Percentiles rank a stretch among this genome's conserved stretches.
Evolutionary conservation across 2,329 filamentous ascomycete species (phyloP).

Genomic region (Leptoxyphium fumago): DNA sequence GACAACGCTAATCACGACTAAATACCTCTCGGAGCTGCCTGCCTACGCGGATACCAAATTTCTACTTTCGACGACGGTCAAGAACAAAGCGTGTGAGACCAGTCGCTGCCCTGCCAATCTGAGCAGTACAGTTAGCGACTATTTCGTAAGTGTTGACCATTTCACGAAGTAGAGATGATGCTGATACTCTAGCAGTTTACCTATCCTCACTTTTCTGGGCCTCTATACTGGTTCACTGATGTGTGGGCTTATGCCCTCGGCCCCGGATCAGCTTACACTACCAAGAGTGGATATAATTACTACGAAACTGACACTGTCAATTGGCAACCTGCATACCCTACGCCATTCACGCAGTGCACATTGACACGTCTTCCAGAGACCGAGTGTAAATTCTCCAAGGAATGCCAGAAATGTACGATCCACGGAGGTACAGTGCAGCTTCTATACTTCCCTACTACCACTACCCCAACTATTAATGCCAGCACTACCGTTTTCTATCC

Average conservation of each 20-base stretch:
- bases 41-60: background rate
- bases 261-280: background rate
- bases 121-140: too few species aligned
- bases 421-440: conserved; percentile 8
- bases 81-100: background rate
- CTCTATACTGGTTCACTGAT: background rate
- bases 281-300: background rate
- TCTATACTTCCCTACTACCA: conserved; percentile 5
- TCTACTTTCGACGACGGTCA: background rate
- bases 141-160: too few species aligned
- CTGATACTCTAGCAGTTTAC: too few species aligned
- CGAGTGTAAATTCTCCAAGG: background rate
- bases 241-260: background rate
- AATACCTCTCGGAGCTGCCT: background rate
- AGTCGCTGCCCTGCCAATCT: background rate
- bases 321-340: background rate
- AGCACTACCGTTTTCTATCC: background rate
- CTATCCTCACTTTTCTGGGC: too few species aligned
- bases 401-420: conserved; percentile 3
- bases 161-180: too few species aligned
- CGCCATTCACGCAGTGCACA: background rate
- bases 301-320: background rate
- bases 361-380: background rate
- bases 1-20: background rate
- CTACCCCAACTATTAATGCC: background rate